phyloP scores from a whole-genome alignment of 805 yeast genomes.

The Hanseniaspora taiwanica region DNA sequence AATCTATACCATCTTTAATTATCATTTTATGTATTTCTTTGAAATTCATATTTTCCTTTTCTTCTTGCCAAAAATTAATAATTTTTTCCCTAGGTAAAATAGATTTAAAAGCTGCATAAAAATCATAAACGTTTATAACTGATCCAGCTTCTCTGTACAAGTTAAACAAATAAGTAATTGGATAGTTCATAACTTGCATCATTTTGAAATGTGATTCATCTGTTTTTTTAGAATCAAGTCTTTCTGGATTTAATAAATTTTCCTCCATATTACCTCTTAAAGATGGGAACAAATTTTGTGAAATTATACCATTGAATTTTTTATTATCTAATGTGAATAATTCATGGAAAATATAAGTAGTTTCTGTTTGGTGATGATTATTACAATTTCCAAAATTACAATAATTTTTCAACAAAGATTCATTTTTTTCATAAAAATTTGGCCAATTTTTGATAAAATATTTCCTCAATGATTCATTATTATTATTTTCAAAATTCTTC shows the following conservation, averaged over 20 bases:
- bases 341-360: conserved; percentile 20
- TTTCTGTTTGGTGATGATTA: no score
- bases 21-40: conserved; percentile 8
- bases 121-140: conserved; percentile 53
- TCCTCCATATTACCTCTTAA: conserved; percentile 21
- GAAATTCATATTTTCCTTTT: background rate
- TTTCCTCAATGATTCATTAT: conserved; percentile 18
- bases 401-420: no score
- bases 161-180: conserved; percentile 44
- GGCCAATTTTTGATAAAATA: conserved; percentile 10
- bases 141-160: conserved; percentile 71
- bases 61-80: background rate
- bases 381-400: no score
- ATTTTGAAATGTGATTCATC: conserved; percentile 9
- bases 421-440: no score
- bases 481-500: no score
- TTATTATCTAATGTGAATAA: conserved; percentile 22
- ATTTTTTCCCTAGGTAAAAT: conserved; percentile 27
- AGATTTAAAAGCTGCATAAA: conserved; percentile 46
- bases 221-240: conserved; percentile 10
- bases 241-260: conserved; percentile 20
- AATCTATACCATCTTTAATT: conserved; percentile 23
- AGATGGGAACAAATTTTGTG: conserved; percentile 21
- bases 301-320: conserved; percentile 14
- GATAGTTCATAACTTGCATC: conserved; percentile 32